Evolutionary conservation across 108 stramenopile species (phyloP).

Genomic region (Skeletonema tropicum): DNA sequence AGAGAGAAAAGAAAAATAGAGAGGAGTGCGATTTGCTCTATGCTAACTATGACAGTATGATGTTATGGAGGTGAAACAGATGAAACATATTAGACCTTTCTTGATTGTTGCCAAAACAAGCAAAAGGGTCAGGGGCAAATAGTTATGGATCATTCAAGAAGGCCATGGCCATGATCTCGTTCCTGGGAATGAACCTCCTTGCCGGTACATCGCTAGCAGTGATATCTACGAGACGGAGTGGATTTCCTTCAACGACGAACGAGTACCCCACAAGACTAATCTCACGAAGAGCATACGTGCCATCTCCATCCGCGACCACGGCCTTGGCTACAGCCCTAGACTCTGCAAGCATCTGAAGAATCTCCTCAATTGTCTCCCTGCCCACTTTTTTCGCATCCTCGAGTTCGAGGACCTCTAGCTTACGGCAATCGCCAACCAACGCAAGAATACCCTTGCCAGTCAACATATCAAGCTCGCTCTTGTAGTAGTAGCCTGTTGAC

Average conservation of each 20-base stretch:
- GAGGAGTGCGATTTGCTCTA: too few relatives aligned
- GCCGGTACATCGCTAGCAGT: background rate
- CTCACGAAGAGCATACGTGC: conserved; percentile 16
- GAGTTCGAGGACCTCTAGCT: conserved; percentile 25
- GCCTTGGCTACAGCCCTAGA: background rate
- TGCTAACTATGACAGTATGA: too few relatives aligned
- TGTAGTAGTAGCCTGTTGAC: background rate
- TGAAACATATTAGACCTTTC: too few relatives aligned
- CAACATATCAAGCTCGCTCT: background rate
- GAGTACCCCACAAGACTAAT: conserved; percentile 14
- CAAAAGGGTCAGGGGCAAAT: too few relatives aligned
- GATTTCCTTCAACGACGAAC: conserved; percentile 12
- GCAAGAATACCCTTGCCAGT: conserved; percentile 13
- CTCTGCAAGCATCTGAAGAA: conserved; percentile 12
- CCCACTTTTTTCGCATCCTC: background rate
- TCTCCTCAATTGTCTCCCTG: conserved; percentile 2
- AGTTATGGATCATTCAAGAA: too few relatives aligned
- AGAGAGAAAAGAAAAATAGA: too few relatives aligned
- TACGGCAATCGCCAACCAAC: conserved; percentile 19
- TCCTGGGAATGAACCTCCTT: background rate
- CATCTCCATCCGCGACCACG: background rate
- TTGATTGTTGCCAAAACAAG: too few relatives aligned
- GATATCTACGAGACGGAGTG: conserved; percentile 5
- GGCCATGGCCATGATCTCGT: too few relatives aligned
- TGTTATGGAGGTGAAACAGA: too few relatives aligned